Conservation (phyloP, 2,329 filamentous ascomycete species). For the Diplodia scrobiculata region DNA sequence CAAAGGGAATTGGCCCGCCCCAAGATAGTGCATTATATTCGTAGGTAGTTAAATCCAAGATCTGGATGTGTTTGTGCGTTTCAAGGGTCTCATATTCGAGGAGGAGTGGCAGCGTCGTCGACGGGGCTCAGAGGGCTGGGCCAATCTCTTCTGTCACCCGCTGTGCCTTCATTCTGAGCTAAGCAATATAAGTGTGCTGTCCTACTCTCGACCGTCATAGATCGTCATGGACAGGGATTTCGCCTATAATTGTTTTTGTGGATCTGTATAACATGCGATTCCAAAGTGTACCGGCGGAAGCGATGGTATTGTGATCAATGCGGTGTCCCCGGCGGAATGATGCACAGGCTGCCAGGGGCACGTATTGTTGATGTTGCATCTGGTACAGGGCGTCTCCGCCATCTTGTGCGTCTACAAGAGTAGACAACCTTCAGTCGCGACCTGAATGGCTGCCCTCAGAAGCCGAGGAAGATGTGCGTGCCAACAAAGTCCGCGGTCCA, state of each 20-base stretch:
- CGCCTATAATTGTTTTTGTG: not conserved
- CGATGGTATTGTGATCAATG: not conserved
- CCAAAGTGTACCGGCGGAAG: not conserved
- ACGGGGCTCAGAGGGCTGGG: too few species aligned
- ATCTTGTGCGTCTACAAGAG: too few species aligned
- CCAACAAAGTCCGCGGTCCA: not conserved
- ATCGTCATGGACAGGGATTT: not conserved
- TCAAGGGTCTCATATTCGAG: too few species aligned
- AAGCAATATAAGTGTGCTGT: not conserved
- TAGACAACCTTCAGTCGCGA: not conserved
- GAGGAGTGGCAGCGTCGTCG: too few species aligned
- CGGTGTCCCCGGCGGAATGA: not conserved
- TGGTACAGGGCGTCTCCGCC: not conserved
- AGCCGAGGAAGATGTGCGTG: constrained; percentile 3
- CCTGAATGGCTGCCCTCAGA: not conserved
- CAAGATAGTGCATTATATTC: too few species aligned
- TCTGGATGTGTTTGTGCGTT: too few species aligned
- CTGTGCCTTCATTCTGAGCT: not conserved
- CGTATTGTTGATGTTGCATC: not conserved
- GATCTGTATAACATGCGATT: not conserved
- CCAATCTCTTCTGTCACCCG: too few species aligned
- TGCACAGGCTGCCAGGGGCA: not conserved
- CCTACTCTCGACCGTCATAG: not conserved
- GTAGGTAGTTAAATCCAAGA: too few species aligned
- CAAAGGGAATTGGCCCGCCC: too few species aligned